Conservation (phyloP, 305 asterid species). For the Lippia alba region DNA sequence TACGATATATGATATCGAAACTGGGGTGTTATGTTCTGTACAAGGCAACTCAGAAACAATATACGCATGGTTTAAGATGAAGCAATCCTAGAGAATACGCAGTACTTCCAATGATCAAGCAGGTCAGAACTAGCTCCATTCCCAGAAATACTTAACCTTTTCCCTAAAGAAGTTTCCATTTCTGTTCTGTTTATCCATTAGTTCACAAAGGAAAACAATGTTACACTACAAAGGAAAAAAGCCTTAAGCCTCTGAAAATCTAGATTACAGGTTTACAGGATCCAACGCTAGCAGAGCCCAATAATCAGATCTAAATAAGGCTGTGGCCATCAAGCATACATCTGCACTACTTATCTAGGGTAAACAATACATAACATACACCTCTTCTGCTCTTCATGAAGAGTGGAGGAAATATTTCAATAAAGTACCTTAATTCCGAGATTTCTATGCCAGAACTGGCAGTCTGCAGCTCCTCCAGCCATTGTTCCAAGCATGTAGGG, state of each 20-base stretch:
- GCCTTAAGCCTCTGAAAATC: not conserved
- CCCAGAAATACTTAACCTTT: not conserved
- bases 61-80: not conserved
- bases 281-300: conserved; percentile 3
- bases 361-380: conserved; percentile 1
- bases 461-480: conserved; percentile 97
- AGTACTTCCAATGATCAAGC: conserved; percentile 10
- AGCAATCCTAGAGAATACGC: not conserved
- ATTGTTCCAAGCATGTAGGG: conserved; percentile 96
- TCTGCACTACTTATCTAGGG: not conserved
- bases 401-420: conserved; percentile 16
- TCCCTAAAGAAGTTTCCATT: not conserved
- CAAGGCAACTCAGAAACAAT: not conserved
- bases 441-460: conserved; percentile 94
- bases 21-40: not conserved
- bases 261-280: not conserved
- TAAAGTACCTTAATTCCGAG: conserved; percentile 73
- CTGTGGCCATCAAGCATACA: not conserved
- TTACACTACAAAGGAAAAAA: not conserved
- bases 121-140: conserved; percentile 8
- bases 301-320: not conserved
- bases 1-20: conserved; percentile 8
- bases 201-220: not conserved
- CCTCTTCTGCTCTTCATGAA: not conserved
- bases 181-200: conserved; percentile 3